Evolutionary conservation across 2,329 filamentous ascomycete genomes (phyloP).

Genomic region (Neofusicoccum ribis): DNA sequence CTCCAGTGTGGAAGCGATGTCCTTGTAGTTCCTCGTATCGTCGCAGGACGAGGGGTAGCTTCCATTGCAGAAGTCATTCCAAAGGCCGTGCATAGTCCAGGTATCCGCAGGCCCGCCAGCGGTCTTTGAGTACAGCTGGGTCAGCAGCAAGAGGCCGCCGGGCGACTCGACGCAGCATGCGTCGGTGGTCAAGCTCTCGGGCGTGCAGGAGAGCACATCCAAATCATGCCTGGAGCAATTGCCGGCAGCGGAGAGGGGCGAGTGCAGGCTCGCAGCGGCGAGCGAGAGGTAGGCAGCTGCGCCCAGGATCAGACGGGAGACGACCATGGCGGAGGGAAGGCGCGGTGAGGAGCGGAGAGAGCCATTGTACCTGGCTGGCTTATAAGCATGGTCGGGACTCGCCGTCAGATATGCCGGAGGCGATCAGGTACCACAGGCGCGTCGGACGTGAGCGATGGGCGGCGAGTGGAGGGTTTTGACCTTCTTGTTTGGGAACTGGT

Average conservation of each 20-base stretch:
- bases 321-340: background rate
- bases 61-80: slow-evolving; percentile 64
- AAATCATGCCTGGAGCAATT: slow-evolving; percentile 14
- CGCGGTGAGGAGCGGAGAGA: slow-evolving; percentile 1
- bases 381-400: slow-evolving; percentile 13
- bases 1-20: slow-evolving; percentile 46
- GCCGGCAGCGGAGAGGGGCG: background rate
- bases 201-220: slow-evolving; percentile 16
- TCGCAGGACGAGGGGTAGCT: slow-evolving; percentile 58
- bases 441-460: slow-evolving; percentile 7
- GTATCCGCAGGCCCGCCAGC: slow-evolving; percentile 55
- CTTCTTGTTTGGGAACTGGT: slow-evolving; percentile 13
- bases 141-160: slow-evolving; percentile 13
- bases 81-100: slow-evolving; percentile 75
- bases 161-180: slow-evolving; percentile 18
- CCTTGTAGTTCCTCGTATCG: slow-evolving; percentile 3
- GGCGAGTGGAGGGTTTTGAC: background rate
- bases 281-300: slow-evolving; percentile 15
- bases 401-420: background rate
- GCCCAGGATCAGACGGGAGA: slow-evolving; percentile 15
- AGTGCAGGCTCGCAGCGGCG: slow-evolving; percentile 12
- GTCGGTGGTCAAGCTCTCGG: slow-evolving; percentile 10
- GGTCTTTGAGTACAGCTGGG: slow-evolving; percentile 11
- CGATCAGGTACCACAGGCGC: slow-evolving; percentile 8
- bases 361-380: slow-evolving; percentile 19